Evolutionary conservation across 1,139 yeast genomes (phyloP), one percentile per base, ranked within the genome.

Genomic region (Sugiyamaella neomexicana): DNA sequence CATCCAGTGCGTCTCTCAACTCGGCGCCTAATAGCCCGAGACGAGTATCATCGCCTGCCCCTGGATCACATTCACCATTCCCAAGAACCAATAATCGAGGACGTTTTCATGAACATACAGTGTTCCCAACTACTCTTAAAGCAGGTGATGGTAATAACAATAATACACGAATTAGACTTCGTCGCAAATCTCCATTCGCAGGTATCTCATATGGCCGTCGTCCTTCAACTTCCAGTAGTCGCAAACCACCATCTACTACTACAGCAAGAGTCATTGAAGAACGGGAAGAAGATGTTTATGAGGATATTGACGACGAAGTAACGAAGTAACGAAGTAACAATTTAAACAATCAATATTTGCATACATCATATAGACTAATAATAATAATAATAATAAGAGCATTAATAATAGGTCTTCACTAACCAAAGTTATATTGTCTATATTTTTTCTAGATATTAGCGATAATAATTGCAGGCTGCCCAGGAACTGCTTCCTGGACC

Each of bases 401-500:
- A 34, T n/a, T n/a, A 9, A 15, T 37, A 46, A 38, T 44, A 39
- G 40, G 44, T 47, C 46, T 31, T 37, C 44, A 49, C 32, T 31
- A 40, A 47, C 42, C 38, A 32, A 20, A 43, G 27, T 46, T 52
- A 51, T 45, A 46, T 43, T 46, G 27, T 42, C 20, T 25, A 37
- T 43, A 38, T 44, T 32, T 51, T 25, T 29, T 50, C 55, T 67
- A 68, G 32, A 73, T 53, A 60, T 91, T 91, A 64, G 75, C 80
- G 64, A 93, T 79, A 63, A 83, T 72, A 65, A 93, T 83, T 67
- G 96, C 97, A 43, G 99, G 99, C 65, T 81, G 80, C 58, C 99
- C 99, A 51, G 99, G 99, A 58, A 88, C 84, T 37, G 99, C 95
- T 60, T 80, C 80, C 59, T 88, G 96, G 57, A 88, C 78, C 55